Evolutionary conservation across 257 asterid genomes (phyloP), one percentile per base, ranked within the genome.

Genomic region (Gentiana straminea): DNA sequence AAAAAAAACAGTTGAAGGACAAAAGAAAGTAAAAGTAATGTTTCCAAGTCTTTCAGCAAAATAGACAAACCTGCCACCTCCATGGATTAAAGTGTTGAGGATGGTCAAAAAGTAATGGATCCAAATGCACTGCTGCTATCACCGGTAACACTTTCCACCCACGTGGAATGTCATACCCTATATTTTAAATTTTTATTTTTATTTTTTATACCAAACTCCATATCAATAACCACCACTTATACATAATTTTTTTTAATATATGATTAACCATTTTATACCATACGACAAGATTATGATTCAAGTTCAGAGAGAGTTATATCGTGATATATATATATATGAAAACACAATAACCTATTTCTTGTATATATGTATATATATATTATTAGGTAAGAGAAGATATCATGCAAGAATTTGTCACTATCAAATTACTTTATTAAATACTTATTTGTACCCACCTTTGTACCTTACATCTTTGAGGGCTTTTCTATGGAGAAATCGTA

Each of bases 111-210:
- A 79, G 89, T 59, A 86, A 63, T 52, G 77, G 82, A 86, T 89
- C 97, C 70, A 89, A 83, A 89, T 89, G 97, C 81, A 86, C 95
- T 60, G 97, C 95, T 73, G 95, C 78, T 47, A 89, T 85, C 72
- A 89, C 97, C 68, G 97, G 97, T 66, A 89, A 63, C 68, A 89
- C 94, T 81, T 89, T 89, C 97, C 97, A 89, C n/a, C 97, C 97
- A 81, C 95, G 67, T 85, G 97, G 97, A 89, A 89, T 89, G 86
- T 89, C 94, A 83, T 85, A 85, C 41, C 92, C 97, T 83, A 24
- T 24, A 24, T 24, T 24, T 24, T 24, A 24, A 24, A 24, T 24
- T 24, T 24, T 24, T 24, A 24, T 1, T 24, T 24, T 82, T 24
- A 24, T 24, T 24, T 24, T 24, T 24, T 24, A 24, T 72, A 37